Percentiles rank a stretch among this genome's conserved stretches.
Conservation (phyloP, 371 early-diverging fungal species). For the Mortierella sp. region DNA sequence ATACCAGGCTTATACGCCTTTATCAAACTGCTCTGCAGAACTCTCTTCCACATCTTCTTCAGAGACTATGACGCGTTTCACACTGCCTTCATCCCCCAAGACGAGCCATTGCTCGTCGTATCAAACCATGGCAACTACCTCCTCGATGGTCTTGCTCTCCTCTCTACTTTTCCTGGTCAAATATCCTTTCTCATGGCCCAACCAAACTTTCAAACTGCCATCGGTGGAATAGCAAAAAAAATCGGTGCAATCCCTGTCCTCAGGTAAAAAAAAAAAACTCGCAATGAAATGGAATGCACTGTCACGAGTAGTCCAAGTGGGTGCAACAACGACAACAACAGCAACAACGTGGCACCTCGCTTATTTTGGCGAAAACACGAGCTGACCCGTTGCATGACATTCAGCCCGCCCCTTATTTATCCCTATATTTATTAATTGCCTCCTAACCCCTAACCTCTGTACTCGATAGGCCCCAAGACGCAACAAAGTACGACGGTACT, state of each 20-base stretch:
- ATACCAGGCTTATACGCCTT: conserved; percentile 52
- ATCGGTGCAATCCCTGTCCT: conserved; percentile 59
- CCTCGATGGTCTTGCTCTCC: conserved; percentile 56
- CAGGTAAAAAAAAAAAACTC: conserved; percentile 23
- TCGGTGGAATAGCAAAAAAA: conserved; percentile 56
- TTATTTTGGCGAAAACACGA: no score
- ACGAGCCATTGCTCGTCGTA: conserved; percentile 52
- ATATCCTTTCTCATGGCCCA: conserved; percentile 60
- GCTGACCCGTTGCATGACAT: not conserved
- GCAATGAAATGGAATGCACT: no score
- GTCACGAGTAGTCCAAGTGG: no score
- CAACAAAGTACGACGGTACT: conserved; percentile 39
- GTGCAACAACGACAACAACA: no score
- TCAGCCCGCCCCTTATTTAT: not conserved
- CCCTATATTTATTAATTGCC: not conserved
- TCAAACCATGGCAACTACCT: conserved; percentile 61
- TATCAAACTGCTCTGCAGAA: conserved; percentile 50
- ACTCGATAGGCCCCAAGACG: conserved; percentile 56
- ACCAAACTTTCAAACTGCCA: conserved; percentile 57
- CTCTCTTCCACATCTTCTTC: conserved; percentile 55
- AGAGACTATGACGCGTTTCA: conserved; percentile 51
- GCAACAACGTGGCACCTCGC: no score
- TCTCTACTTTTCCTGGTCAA: conserved; percentile 55
- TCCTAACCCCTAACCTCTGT: not conserved
- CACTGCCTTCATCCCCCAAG: conserved; percentile 25